Conservation (phyloP, 352 stramenopile genomes). For the Thalassiosira oceanica region DNA sequence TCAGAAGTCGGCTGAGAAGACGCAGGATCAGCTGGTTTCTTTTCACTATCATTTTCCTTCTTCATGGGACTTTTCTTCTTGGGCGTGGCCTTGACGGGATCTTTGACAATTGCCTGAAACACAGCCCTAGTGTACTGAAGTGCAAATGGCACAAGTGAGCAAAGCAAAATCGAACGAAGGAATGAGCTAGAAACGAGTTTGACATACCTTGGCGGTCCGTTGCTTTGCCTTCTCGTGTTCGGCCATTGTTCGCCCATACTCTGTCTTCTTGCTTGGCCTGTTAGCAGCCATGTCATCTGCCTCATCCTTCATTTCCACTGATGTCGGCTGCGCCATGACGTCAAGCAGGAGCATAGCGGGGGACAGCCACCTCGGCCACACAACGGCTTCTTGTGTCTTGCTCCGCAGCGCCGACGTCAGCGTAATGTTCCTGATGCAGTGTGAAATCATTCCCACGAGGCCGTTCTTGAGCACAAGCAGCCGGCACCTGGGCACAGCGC, state of each 20-base stretch:
- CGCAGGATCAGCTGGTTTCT: no score
- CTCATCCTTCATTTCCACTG: constrained; percentile 34
- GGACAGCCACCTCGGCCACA: constrained; percentile 71
- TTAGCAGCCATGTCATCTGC: constrained; percentile 14
- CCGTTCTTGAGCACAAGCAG: constrained; percentile 59
- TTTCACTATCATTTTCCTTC: no score
- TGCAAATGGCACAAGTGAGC: no score
- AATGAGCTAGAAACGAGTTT: no score
- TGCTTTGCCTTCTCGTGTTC: no score
- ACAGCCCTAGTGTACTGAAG: no score
- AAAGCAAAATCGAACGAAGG: no score
- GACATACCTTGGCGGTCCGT: no score
- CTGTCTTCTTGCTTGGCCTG: constrained; percentile 43
- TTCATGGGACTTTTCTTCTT: constrained; percentile 59
- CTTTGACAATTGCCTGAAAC: constrained; percentile 34
- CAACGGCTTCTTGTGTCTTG: constrained; percentile 1
- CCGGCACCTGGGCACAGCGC: constrained; percentile 61
- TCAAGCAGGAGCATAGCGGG: constrained; percentile 70
- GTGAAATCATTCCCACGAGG: constrained; percentile 52
- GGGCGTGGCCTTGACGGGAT: constrained; percentile 13
- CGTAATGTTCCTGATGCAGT: constrained; percentile 52
- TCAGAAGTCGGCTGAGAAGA: no score
- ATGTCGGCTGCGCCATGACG: constrained; percentile 75
- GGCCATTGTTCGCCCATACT: no score
- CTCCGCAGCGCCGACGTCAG: constrained; percentile 18